These are phyloP conservation scores for Euphorbia tirucalli DNA, from an alignment of 345 rosid species.

Conservation along the genomic window DNA sequence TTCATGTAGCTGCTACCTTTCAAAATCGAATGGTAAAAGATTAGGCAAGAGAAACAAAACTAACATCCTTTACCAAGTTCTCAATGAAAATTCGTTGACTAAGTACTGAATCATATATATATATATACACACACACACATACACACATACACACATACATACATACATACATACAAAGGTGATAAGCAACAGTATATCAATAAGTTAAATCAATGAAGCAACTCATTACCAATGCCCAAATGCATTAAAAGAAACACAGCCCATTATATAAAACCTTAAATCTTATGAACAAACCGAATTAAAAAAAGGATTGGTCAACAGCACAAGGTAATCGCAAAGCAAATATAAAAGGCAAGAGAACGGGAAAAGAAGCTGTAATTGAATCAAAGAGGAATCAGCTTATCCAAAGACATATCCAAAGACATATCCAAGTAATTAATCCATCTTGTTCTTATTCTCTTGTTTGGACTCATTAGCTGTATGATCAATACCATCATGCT, in stretches of 20 bases:
- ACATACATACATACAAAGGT: background rate
- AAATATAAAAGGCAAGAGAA: background rate
- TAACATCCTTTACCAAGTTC: background rate
- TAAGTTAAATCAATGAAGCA: background rate
- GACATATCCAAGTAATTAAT: too few species aligned
- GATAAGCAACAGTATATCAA: background rate
- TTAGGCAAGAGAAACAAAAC: background rate
- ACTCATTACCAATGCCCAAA: background rate
- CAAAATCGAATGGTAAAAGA: background rate
- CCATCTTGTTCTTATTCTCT: too few species aligned
- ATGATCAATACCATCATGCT: too few species aligned
- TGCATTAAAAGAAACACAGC: conserved; percentile 6
- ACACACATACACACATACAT: background rate
- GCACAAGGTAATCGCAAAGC: conserved; percentile 10
- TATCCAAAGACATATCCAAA: background rate
- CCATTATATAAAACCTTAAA: too few species aligned
- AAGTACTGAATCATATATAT: too few species aligned
- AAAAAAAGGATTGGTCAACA: background rate
- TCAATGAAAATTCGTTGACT: background rate
- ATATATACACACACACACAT: too few species aligned
- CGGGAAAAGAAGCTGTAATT: background rate
- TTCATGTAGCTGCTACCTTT: background rate
- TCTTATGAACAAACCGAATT: too few species aligned
- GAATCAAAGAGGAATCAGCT: conserved; percentile 4
- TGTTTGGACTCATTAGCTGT: too few species aligned